phyloP scores from a whole-genome alignment of 768 basidiomycete species.

The Cystoderma amianthinum region DNA sequence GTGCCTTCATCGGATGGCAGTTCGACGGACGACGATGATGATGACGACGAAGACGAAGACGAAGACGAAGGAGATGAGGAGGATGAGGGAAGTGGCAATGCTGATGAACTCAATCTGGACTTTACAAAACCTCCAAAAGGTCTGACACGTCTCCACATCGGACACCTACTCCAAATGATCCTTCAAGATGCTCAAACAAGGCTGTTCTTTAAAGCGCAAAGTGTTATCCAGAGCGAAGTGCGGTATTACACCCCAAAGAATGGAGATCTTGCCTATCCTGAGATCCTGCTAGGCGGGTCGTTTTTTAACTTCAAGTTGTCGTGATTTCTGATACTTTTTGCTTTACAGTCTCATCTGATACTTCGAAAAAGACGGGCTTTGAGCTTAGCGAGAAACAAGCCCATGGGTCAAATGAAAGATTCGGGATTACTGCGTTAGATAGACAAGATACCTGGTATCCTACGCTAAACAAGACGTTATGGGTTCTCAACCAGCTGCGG shows the following conservation, averaged over 20 bases:
- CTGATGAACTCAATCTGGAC: slow-evolving; percentile 31
- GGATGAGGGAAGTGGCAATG: background rate
- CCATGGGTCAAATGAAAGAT: slow-evolving; percentile 9
- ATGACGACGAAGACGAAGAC: slow-evolving; percentile 13
- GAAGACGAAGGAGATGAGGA: slow-evolving; percentile 9
- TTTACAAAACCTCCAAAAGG: slow-evolving; percentile 21
- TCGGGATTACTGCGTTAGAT: slow-evolving; percentile 53
- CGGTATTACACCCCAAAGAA: slow-evolving; percentile 70
- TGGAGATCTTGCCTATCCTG: slow-evolving; percentile 84
- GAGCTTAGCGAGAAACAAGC: background rate
- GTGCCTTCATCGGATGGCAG: slow-evolving; percentile 16
- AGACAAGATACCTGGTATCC: slow-evolving; percentile 90
- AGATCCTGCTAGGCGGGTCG: slow-evolving; percentile 63
- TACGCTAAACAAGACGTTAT: slow-evolving; percentile 79
- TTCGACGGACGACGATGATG: slow-evolving; percentile 21
- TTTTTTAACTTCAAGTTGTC: too few relatives aligned
- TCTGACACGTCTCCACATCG: slow-evolving; percentile 66
- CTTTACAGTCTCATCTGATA: background rate
- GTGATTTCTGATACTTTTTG: slow-evolving; percentile 2
- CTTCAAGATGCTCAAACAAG: slow-evolving; percentile 95
- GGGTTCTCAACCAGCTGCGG: slow-evolving; percentile 86
- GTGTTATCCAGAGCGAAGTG: slow-evolving; percentile 85
- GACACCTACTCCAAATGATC: slow-evolving; percentile 79
- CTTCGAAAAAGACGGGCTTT: background rate
- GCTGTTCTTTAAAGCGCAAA: slow-evolving; percentile 93